Evolutionary conservation across 768 basidiomycete species (phyloP).

Genomic region (Rhodotorula graminis): DNA sequence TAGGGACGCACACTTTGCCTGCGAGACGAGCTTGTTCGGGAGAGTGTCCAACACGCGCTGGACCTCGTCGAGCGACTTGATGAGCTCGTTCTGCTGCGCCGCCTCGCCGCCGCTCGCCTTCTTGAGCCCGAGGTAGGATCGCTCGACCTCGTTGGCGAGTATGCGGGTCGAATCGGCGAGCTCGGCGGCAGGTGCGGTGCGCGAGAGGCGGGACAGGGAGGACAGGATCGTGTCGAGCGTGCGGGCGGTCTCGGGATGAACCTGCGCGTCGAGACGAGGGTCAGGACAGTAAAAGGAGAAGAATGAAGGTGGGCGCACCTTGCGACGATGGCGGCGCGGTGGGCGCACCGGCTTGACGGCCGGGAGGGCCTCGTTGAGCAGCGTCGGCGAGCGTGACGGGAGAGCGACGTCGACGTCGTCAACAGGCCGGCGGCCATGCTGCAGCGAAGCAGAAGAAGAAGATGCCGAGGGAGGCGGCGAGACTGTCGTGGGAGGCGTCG

Average conservation of each 20-base stretch:
- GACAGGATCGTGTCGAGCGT: conserved; percentile 2
- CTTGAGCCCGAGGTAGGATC: background rate
- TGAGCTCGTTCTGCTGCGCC: background rate
- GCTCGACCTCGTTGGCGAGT: background rate
- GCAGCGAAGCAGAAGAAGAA: background rate
- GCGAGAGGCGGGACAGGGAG: background rate
- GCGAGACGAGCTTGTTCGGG: background rate
- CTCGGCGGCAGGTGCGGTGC: background rate
- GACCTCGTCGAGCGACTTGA: background rate
- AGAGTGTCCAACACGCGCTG: background rate
- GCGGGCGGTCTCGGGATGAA: background rate
- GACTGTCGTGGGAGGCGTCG: too few species aligned
- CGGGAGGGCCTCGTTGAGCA: background rate
- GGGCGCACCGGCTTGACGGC: background rate
- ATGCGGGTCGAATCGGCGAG: background rate
- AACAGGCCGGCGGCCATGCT: too few species aligned
- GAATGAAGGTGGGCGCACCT: background rate
- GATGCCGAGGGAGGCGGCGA: too few species aligned
- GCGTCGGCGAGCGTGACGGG: background rate
- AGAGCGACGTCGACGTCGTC: background rate
- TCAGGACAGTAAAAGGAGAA: background rate
- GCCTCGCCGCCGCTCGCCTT: background rate
- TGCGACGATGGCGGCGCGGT: background rate
- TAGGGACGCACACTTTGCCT: background rate
- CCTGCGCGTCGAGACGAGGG: background rate